phyloP scores from a whole-genome alignment of 2,329 filamentous ascomycete species.

The Lomentospora prolificans region DNA sequence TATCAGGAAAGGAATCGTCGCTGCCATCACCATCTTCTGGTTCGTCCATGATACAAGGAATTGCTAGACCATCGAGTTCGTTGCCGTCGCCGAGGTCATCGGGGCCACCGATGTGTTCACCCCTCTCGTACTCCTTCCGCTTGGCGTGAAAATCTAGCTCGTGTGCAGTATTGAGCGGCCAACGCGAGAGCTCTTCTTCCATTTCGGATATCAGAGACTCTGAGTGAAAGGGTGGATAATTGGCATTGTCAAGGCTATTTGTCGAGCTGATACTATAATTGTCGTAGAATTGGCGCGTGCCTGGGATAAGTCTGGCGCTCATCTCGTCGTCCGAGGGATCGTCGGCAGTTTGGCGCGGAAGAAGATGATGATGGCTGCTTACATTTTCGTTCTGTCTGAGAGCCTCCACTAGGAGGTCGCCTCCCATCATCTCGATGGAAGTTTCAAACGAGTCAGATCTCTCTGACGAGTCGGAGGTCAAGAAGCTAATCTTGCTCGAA shows the following conservation, averaged over 20 bases:
- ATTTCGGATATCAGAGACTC: conserved; percentile 4
- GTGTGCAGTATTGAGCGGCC: not conserved
- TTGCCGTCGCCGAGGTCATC: conserved; percentile 12
- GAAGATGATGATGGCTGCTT: conserved; percentile 7
- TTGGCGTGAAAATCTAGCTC: conserved; percentile 9
- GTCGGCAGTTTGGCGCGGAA: not conserved
- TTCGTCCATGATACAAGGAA: conserved; percentile 32
- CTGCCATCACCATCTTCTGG: conserved; percentile 51
- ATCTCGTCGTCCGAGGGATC: not conserved
- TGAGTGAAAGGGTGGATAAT: not conserved
- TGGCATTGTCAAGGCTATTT: not conserved
- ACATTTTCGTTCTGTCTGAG: not conserved
- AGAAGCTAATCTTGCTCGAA: not conserved
- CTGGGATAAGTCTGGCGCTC: not conserved
- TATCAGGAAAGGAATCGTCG: conserved; percentile 41
- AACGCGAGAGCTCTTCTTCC: conserved; percentile 8
- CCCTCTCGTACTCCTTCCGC: conserved; percentile 11
- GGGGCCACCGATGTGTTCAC: conserved; percentile 13
- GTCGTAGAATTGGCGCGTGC: not conserved
- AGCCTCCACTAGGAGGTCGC: not conserved
- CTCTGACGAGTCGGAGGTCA: not conserved
- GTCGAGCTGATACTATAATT: not conserved
- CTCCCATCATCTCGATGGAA: not conserved
- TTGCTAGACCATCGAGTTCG: conserved; percentile 23
- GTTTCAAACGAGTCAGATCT: not conserved